Conservation (phyloP, 169 alveolate genomes). For the Plasmodium billcollinsi region DNA sequence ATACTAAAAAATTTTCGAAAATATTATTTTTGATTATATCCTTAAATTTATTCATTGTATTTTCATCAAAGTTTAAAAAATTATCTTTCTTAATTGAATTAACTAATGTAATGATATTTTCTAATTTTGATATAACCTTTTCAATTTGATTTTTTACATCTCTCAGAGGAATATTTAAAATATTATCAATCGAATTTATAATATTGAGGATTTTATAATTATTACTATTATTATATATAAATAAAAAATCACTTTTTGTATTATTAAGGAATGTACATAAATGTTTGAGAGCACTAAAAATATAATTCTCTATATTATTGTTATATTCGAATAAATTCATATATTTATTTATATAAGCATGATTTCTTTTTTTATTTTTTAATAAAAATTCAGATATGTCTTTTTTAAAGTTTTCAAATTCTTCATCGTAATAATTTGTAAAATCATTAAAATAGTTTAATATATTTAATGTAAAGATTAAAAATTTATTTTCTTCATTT, state of each 20-base stretch:
- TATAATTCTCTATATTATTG: constrained; percentile 13
- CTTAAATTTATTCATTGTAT: constrained; percentile 11
- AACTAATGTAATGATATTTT: constrained; percentile 16
- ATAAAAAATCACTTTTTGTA: constrained; percentile 12
- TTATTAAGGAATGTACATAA: constrained; percentile 27
- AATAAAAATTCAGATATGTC: constrained; percentile 22
- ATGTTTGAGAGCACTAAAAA: constrained; percentile 46
- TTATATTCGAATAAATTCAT: constrained; percentile 25
- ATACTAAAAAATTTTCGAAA: constrained; percentile 32
- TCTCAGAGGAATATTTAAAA: constrained; percentile 33
- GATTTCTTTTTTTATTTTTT: constrained; percentile 49
- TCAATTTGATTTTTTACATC: constrained; percentile 49
- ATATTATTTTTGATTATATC: constrained; percentile 7
- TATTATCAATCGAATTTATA: constrained; percentile 34
- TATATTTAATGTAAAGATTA: constrained; percentile 52
- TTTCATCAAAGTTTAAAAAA: constrained; percentile 48
- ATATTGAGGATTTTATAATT: constrained; percentile 26
- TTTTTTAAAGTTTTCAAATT: constrained; percentile 46
- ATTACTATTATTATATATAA: constrained; percentile 58
- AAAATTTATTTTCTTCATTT: constrained; percentile 51
- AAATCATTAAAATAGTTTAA: constrained; percentile 29
- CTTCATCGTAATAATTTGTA: constrained; percentile 38
- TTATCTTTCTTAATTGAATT: constrained; percentile 22
- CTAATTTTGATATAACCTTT: constrained; percentile 39
- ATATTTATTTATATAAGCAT: constrained; percentile 63